Evolutionary conservation across 108 stramenopile genomes (phyloP).

Genomic region (Schizochytrium sp.): DNA sequence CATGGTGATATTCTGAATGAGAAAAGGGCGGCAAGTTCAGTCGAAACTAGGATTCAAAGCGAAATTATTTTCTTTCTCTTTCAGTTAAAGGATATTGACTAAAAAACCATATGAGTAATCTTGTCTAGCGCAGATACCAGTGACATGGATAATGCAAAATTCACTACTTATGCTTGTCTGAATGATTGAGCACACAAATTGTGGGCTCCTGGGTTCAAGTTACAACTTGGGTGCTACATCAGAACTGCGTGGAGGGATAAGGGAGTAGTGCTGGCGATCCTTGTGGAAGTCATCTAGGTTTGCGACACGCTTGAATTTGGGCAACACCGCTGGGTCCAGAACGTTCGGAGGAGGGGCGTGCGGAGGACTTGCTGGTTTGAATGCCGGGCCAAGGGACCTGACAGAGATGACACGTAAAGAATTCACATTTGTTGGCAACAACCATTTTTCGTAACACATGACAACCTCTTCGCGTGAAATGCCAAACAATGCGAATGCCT

Average conservation of each 20-base stretch:
- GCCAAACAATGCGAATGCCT: slow-evolving; percentile 46
- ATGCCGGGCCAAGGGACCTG: neutral
- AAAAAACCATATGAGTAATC: too few species aligned
- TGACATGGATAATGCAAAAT: neutral
- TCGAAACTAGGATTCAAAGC: too few species aligned
- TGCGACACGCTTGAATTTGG: neutral
- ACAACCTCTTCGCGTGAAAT: neutral
- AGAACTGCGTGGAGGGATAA: neutral
- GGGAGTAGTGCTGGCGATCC: neutral
- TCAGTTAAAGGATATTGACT: too few species aligned
- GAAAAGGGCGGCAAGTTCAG: too few species aligned
- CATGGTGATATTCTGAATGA: too few species aligned
- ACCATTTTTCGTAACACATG: neutral
- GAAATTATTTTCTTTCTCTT: too few species aligned
- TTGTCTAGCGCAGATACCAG: too few species aligned
- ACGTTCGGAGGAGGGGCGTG: neutral
- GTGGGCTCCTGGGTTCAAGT: too few species aligned
- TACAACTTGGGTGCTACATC: neutral
- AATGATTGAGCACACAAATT: too few species aligned
- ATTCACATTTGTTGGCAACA: neutral
- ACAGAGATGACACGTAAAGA: slow-evolving; percentile 39
- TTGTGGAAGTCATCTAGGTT: neutral
- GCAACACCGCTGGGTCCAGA: neutral
- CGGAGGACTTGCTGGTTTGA: neutral
- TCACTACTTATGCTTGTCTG: neutral